Conservation (phyloP, 148 eudicot species). For the Silene latifolia region DNA sequence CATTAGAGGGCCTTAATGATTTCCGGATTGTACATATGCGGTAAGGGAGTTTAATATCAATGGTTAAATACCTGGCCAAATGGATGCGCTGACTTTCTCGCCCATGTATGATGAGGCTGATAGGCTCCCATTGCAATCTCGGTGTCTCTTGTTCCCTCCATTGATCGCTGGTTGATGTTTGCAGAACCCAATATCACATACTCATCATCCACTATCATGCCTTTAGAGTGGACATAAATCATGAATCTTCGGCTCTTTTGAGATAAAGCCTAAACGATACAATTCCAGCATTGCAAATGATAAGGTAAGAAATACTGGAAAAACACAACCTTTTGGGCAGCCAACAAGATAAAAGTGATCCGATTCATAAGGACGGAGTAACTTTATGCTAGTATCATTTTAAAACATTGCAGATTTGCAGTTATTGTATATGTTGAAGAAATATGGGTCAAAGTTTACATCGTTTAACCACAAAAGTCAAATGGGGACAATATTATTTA, state of each 20-base stretch:
- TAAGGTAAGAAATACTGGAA: background rate
- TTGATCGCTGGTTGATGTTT: conserved; percentile 82
- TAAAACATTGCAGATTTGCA: background rate
- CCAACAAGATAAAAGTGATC: background rate
- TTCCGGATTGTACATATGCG: too few species aligned
- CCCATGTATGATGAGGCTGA: conserved; percentile 85
- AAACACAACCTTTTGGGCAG: background rate
- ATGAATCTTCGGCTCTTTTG: conserved; percentile 76
- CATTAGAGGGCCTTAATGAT: too few species aligned
- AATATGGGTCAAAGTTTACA: background rate
- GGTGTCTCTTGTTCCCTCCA: conserved; percentile 73
- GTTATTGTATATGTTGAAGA: background rate
- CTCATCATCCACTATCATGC: conserved; percentile 93
- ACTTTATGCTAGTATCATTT: background rate
- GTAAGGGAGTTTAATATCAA: background rate
- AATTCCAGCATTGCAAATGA: conserved; percentile 1
- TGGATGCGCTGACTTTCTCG: conserved; percentile 55
- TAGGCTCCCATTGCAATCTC: conserved; percentile 90
- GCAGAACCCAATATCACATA: conserved; percentile 84
- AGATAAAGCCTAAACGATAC: conserved; percentile 47
- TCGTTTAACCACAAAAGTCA: background rate
- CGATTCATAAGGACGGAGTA: background rate
- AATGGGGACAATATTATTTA: background rate
- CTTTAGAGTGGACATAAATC: conserved; percentile 98
- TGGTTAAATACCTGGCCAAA: conserved; percentile 63